Evolutionary conservation across 345 rosid species (phyloP).

Genomic region (Stellera chamaejasme): DNA sequence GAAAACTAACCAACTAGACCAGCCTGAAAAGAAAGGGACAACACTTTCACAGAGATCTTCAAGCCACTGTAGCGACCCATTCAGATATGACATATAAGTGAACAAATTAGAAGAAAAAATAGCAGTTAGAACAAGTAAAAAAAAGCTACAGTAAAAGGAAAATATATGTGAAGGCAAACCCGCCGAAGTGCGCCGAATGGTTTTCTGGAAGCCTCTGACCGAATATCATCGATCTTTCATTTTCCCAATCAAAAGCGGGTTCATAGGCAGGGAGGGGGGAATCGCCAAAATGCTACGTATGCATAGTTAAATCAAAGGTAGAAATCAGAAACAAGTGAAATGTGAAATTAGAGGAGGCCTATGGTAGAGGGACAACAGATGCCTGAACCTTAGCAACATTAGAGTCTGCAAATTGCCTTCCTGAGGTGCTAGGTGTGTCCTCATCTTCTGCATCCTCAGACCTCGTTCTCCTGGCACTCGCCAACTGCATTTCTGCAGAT

Average conservation of each 20-base stretch:
- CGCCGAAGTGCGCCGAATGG: constrained; percentile 51
- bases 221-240: constrained; percentile 79
- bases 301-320: constrained; percentile 9
- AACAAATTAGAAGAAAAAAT: constrained; percentile 3
- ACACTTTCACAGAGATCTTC: constrained; percentile 90
- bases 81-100: constrained; percentile 8
- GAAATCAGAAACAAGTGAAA: constrained; percentile 5
- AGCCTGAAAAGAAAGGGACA: constrained; percentile 80
- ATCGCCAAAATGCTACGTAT: constrained; percentile 72
- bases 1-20: constrained; percentile 75
- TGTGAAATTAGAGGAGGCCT: neutral
- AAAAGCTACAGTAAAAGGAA: neutral
- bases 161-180: constrained; percentile 29
- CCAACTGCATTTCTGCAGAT: constrained; percentile 67
- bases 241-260: constrained; percentile 99
- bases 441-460: constrained; percentile 61
- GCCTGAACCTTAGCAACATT: constrained; percentile 38
- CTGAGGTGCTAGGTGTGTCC: constrained; percentile 69
- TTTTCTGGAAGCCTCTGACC: constrained; percentile 92
- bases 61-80: constrained; percentile 53
- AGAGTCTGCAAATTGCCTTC: constrained; percentile 58
- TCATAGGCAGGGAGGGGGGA: constrained; percentile 98
- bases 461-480: constrained; percentile 59
- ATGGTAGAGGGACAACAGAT: neutral
- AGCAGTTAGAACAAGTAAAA: neutral